Base-by-base conservation (phyloP, 1,139 yeast species). In the Pichia kudriavzevii region DNA sequence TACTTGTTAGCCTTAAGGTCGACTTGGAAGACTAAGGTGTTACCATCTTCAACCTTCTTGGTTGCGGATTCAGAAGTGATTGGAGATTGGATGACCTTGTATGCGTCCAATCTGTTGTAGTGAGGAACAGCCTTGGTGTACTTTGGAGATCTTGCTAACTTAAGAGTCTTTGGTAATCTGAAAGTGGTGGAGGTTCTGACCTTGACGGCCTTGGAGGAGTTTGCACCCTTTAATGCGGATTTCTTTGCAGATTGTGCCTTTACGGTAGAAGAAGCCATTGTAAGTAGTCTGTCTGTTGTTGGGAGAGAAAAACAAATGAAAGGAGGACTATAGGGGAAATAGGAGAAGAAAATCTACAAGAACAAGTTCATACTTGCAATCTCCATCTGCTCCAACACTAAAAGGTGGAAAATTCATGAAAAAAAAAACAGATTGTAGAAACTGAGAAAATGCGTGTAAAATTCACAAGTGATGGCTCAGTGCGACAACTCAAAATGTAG, bases 1-100 rank as follows among this genome's bases (percentile, higher is more conserved):
- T 80, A 71, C 79, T 91, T 91, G 95, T 88, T 91, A 65, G 97
- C 77, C 75, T 83, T 83, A 63, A 87, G 64, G 73, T 84, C 91
- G 66, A 91, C 97, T 74, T 83, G 93, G 91, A 91, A 87, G 55
- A 93, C 98, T 66, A 91, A 81, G 61, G 94, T 91, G 94, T 91
- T 91, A 72, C 94, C 87, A 66, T 87, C 96, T 77, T 93, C 98
- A 64, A 91, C 95, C 79, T 87, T 85, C 83, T 91, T 91, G 83
- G 93, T 87, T 64, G 98, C 95, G 54, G 95, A 85, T 78, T 91
- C 99, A 58, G 95, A 77, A 67, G 93, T 93, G 70, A 91, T 80
- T 75, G 96, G 97, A 59, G 87, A 73, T 67, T 83, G 83, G 64
- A 91, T 79, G 65, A 88, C 70, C 75, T 84, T 87, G 94, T 83